These are phyloP conservation scores for Wickerhamomyces canadensis DNA, from an alignment of 805 yeast genomes.

Conservation along the genomic window DNA sequence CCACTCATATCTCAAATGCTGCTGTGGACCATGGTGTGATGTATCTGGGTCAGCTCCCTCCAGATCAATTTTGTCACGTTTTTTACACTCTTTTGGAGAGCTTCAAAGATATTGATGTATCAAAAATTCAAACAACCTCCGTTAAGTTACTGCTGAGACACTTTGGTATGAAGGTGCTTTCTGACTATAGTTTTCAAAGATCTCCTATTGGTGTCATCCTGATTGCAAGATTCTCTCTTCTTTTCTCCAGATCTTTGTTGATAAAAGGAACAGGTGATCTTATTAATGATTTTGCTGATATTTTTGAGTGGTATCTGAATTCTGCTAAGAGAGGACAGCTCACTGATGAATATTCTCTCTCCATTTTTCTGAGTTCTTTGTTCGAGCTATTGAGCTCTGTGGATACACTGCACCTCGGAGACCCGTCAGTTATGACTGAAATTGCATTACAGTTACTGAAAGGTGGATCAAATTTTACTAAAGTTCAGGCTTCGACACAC, in stretches of 20 bases:
- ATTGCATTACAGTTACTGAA: conserved; percentile 2
- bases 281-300: conserved; percentile 40
- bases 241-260: conserved; percentile 27
- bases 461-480: conserved; percentile 11
- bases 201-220: conserved; percentile 33
- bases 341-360: conserved; percentile 30
- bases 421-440: not conserved
- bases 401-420: conserved; percentile 11
- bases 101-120: conserved; percentile 3
- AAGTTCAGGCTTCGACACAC: not conserved
- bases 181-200: conserved; percentile 30
- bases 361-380: conserved; percentile 29
- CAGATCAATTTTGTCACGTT: conserved; percentile 9
- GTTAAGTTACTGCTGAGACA: conserved; percentile 9
- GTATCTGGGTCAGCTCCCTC: conserved; percentile 7
- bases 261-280: conserved; percentile 19
- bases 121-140: conserved; percentile 3
- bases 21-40: conserved; percentile 11
- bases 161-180: conserved; percentile 20
- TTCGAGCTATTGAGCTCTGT: conserved; percentile 25
- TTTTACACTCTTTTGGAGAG: conserved; percentile 9
- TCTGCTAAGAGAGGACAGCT: conserved; percentile 37
- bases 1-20: conserved; percentile 1
- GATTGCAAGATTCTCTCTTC: conserved; percentile 27
- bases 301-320: conserved; percentile 38